Evolutionary conservation across 768 basidiomycete genomes (phyloP), one percentile per base, ranked within the genome.

Genomic region (Calocybe indica): DNA sequence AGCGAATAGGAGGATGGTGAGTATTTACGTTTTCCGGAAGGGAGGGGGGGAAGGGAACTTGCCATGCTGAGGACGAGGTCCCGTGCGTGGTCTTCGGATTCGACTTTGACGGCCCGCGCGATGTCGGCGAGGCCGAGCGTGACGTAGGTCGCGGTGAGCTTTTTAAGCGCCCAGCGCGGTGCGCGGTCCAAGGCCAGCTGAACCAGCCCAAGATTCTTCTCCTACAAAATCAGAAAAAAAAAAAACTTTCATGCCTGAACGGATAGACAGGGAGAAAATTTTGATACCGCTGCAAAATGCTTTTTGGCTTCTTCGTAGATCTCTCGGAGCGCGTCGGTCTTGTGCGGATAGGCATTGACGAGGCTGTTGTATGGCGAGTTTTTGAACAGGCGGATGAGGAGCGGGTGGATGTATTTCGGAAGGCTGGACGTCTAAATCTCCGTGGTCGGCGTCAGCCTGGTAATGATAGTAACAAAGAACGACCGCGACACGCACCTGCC

Each of bases 81-180:
- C 29, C 80, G 71, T 8, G 83, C 80, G 39, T 80, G 77, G 10
- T 74, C 78, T 42, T 76, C 73, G 15, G 57, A 72, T 4, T 75
- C 69, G 38, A 82, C 74, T 45, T 72, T 70, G 56, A 78, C 69
- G 8, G 71, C 68, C 11, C 70, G 72, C 2, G 77, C 83, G 43
- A 94, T 89, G 53, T 92, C 88, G 0, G 73, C 64, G 6, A 93
- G 65, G 33, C 83, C 76, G 11, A 92, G 78, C 0, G 87, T 89
- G 36, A 91, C 73, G 56, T 92, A 95, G 2, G 92, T 92, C 43
- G 78, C 78, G 0, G 86, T 92, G 48, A 93, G 78, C 60, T 82
- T 86, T 64, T 80, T 82, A 55, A 93, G 78, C 41, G 79, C 70
- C 82, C 91, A 92, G 13, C 85, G 73, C 0, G 88, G 85, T 0